A percentile compares a stretch with the other conserved stretches of the same genome.
phyloP scores from a whole-genome alignment of 495 filamentous ascomycete genomes.

The Parathielavia appendiculata region DNA sequence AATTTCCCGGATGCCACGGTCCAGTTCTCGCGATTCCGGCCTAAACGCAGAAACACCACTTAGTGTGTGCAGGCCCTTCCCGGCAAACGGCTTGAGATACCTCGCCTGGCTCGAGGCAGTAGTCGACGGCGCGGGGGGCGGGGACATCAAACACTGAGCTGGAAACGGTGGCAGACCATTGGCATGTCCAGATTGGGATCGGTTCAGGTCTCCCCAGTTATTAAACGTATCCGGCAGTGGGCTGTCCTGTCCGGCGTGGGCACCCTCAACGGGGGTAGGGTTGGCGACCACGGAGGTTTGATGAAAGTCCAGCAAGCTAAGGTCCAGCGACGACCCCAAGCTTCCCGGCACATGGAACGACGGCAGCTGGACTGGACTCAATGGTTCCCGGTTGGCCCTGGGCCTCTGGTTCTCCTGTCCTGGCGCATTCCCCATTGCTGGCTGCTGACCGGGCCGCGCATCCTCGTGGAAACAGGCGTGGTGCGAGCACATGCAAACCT shows the following conservation, averaged over 20 bases:
- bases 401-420: slow-evolving; percentile 47
- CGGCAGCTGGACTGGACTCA: slow-evolving; percentile 41
- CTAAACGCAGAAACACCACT: slow-evolving; percentile 33
- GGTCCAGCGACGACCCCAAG: slow-evolving; percentile 32
- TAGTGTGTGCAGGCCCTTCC: slow-evolving; percentile 45
- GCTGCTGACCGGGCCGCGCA: slow-evolving; percentile 25
- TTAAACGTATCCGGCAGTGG: slow-evolving; percentile 49
- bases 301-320: slow-evolving; percentile 30
- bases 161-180: slow-evolving; percentile 45
- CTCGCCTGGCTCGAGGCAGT: slow-evolving; percentile 42
- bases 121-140: slow-evolving; percentile 43
- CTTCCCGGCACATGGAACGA: slow-evolving; percentile 32
- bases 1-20: slow-evolving; percentile 21
- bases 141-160: slow-evolving; percentile 45
- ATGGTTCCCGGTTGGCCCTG: slow-evolving; percentile 35
- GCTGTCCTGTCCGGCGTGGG: slow-evolving; percentile 27
- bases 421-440: slow-evolving; percentile 17
- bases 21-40: slow-evolving; percentile 28
- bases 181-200: slow-evolving; percentile 32
- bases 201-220: slow-evolving; percentile 40
- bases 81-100: slow-evolving; percentile 46
- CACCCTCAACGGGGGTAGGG: slow-evolving; percentile 21
- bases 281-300: slow-evolving; percentile 24
- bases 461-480: slow-evolving; percentile 68
- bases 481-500: slow-evolving; percentile 64